A percentile compares a stretch with the other conserved stretches of the same genome.
These are phyloP conservation scores for Kodamaea kaohsiungensis DNA, from an alignment of 805 yeast genomes.

Conservation along the genomic window DNA sequence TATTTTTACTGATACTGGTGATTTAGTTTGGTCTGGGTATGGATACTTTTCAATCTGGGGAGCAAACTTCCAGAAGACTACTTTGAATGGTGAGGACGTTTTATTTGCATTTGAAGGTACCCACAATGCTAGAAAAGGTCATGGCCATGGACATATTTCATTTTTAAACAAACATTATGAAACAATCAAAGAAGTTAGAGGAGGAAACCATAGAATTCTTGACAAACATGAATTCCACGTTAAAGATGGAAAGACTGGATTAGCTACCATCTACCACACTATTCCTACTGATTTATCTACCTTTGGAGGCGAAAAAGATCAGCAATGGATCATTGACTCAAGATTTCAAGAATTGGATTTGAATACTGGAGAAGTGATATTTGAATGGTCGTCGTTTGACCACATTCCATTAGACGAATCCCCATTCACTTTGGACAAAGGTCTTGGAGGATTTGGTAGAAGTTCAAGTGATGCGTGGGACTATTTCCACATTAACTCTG, in stretches of 20 bases:
- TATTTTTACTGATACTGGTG: constrained; percentile 35
- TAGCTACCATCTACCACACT: constrained; percentile 36
- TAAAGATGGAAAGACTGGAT: constrained; percentile 28
- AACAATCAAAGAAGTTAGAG: constrained; percentile 30
- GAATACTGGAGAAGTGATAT: constrained; percentile 34
- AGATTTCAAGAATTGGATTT: constrained; percentile 37
- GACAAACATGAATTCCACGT: constrained; percentile 41
- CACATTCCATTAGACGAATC: constrained; percentile 35
- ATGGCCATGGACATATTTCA: constrained; percentile 33
- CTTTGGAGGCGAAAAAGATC: constrained; percentile 24
- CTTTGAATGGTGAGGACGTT: constrained; percentile 21
- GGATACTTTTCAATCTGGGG: constrained; percentile 27
- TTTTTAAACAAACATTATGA: constrained; percentile 30
- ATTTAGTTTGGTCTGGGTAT: constrained; percentile 40
- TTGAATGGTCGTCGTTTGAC: constrained; percentile 36
- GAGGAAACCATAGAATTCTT: constrained; percentile 32
- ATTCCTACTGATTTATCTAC: constrained; percentile 27
- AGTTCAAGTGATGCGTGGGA: constrained; percentile 40
- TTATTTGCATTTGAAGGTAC: constrained; percentile 37
- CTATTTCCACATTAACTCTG: constrained; percentile 41
- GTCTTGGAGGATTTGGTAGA: constrained; percentile 35
- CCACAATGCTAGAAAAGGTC: constrained; percentile 28
- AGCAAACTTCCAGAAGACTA: constrained; percentile 13
- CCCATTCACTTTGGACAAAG: constrained; percentile 28
- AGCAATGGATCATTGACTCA: constrained; percentile 38